Base-by-base conservation (phyloP, 2,329 filamentous ascomycete genomes). In the Cytospora leucostoma region DNA sequence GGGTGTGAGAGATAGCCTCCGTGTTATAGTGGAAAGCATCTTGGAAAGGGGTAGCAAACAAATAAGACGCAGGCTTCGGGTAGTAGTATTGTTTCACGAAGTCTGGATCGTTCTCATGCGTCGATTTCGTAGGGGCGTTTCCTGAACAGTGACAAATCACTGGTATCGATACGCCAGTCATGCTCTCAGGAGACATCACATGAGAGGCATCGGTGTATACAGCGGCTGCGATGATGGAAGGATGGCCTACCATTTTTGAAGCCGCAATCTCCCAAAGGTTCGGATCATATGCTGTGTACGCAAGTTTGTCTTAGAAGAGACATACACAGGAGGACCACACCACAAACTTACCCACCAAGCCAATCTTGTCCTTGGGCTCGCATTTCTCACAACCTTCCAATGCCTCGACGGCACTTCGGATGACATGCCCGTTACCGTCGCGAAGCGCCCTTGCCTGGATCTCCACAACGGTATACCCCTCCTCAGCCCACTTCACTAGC, bases 1-100 rank as follows among this genome's bases (percentile, higher is more conserved):
- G 82, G 0, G 88, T 90, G 71, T 93, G 89, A 0, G 87, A 81
- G 0, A 91, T 67, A 27, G 67, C 69, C 12, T 65, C 51, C 21
- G 68, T 67, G 38, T 71, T 67, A 37, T 66, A 66, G 56, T 65
- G 64, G 15, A 11, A 70, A 59, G 8, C 77, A 52, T 56, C 40
- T 10, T 65, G 62, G n/a, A 66, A 66, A 34, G 65, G 65, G 1
- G 56, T 62, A 15, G 65, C 65, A 3, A 66, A 66, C 19, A 60
- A 59, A 34, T 61, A 54, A 8, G 65, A 59, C 21, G 59, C 27
- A 7, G 44, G 55, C n/a, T 57, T 59, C 7, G 62, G 37, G 32
- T 66, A 66, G 33, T 62, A 66, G 47, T 62, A 66, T 21, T 65
- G 53, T 34, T 59, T 66, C 35, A 49, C 12, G 1, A 19, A 37